Base-by-base conservation (phyloP, 2,329 filamentous ascomycete genomes). In the Alternaria metachromatica region DNA sequence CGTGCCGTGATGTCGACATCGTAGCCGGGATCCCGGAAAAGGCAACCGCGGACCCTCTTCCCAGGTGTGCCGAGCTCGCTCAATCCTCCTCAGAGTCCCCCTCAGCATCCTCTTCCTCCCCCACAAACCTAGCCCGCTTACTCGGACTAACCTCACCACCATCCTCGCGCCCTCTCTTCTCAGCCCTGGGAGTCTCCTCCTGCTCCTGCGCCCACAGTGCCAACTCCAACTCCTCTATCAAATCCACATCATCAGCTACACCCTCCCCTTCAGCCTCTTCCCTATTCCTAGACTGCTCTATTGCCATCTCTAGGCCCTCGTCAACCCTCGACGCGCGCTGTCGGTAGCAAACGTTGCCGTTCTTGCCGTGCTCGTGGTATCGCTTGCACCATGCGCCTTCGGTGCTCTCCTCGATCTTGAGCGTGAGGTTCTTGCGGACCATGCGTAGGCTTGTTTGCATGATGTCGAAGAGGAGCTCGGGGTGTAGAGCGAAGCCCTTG, bases 331-430 rank as follows among this genome's bases (percentile, higher is more conserved):
- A 61, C 2, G 65, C 66, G 23, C 60, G 18, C 60, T 67, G 55
- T 28, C 71, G 67, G 62, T 78, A 78, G 55, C 77, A 79, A n/a
- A 33, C 51, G 45, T 44, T 1, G 0, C 64, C 68, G 30, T 69
- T 43, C 64, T 66, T 72, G 1, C 6, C 46, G 64, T 79, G 77
- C 60, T 75, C 65, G 53, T 79, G 77, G 30, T 79, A 79, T 10
- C 75, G 62, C 33, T 63, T 60, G 49, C 77, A 79, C 77, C 77
- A 79, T 9, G 67, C 67, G 1, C 69, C 71, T 53, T 75, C 68
- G 0, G 60, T 62, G 6, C 48, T 60, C 64, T 77, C 74, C 48
- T 79, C 77, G 26, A 74, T 73, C 67, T 74, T 77, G 18, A 79
- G 63, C 26, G 77, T 78, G 18, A 75, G 53, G 20, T 70, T 71